Base-by-base conservation (phyloP, 1,284 basidiomycete genomes). In the Rhodotorula sp. region DNA sequence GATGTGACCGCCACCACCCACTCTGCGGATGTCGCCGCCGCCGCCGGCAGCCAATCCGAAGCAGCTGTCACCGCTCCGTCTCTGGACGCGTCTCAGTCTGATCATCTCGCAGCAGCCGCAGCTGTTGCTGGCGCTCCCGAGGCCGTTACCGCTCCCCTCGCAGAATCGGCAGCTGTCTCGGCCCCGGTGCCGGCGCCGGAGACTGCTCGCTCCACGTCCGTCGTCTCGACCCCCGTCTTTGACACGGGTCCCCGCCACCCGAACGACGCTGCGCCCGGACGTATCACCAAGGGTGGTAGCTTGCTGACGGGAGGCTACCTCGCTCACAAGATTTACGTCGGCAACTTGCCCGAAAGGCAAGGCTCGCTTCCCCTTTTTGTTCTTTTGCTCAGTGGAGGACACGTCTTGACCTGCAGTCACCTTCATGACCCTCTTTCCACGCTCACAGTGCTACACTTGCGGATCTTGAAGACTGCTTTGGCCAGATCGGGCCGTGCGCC, bases 401-500 rank as follows among this genome's bases (percentile, higher is more conserved):
- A 16, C 15, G 54, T 12, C 50, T 3, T 50, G 45, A 18, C 12
- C 28, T 28, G 48, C 38, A 14, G 18, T 47, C 31, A 14, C 31
- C 43, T 19, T 58, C 10, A 7, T 43, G 26, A 3, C 23, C 18
- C 19, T 18, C 47, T 12, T 12, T n/a, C 31, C 16, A 5, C 2
- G 4, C 52, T 7, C 43, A 34, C 66, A 67, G 66, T 19, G 76
- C 78, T 28, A 75, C 77, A 38, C 66, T 72, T 23, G 70, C 63
- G 8, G 78, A 79, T 26, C 60, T 79, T 19, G 66, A 77, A 50
- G 76, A 78, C 54, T 79, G 78, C 70, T 79, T 79, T 60, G 76
- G 78, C 5, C 75, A 77, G 60, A 70, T 79, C 28, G 78, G 78
- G 5, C 69, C 73, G 4, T 74, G 77, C 65, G 67, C 62, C n/a